These are phyloP conservation scores for Lachancea sp. DNA, from an alignment of 805 yeast species.

Conservation along the genomic window DNA sequence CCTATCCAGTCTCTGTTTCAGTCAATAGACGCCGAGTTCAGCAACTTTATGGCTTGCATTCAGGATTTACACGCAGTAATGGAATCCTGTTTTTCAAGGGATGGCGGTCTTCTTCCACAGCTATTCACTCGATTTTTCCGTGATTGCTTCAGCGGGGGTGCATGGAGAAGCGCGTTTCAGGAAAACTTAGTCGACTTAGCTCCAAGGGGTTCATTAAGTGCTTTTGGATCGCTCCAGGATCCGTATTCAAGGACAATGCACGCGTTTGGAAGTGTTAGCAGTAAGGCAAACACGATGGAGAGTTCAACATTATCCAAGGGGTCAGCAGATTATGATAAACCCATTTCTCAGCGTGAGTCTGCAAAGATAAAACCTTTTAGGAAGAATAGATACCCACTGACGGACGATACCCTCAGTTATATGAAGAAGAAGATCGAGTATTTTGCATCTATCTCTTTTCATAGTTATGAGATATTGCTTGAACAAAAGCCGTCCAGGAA, in stretches of 20 bases:
- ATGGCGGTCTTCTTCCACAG: conserved; percentile 44
- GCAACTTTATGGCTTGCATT: conserved; percentile 27
- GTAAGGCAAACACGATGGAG: conserved; percentile 9
- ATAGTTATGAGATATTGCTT: conserved; percentile 21
- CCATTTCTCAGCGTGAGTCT: not conserved
- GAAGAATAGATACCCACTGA: conserved; percentile 21
- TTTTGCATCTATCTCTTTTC: conserved; percentile 10
- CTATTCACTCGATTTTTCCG: conserved; percentile 62
- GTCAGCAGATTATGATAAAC: conserved; percentile 4
- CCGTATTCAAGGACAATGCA: not conserved
- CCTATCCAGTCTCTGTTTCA: conserved; percentile 13
- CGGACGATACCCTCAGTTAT: conserved; percentile 22
- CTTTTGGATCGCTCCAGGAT: conserved; percentile 2
- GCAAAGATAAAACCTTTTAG: conserved; percentile 2
- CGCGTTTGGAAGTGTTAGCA: conserved; percentile 8
- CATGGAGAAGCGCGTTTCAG: conserved; percentile 59
- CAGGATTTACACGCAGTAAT: conserved; percentile 27
- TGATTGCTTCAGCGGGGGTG: conserved; percentile 69
- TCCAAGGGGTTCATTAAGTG: conserved; percentile 1
- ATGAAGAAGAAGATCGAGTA: conserved; percentile 18
- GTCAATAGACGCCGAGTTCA: conserved; percentile 25
- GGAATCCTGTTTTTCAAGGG: conserved; percentile 19
- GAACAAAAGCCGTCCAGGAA: conserved; percentile 14
- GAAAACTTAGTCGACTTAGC: not conserved
- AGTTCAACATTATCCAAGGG: conserved; percentile 3